These are phyloP conservation scores for Daldinia eschscholtzii DNA, from an alignment of 2,329 filamentous ascomycete genomes.

Conservation along the genomic window DNA sequence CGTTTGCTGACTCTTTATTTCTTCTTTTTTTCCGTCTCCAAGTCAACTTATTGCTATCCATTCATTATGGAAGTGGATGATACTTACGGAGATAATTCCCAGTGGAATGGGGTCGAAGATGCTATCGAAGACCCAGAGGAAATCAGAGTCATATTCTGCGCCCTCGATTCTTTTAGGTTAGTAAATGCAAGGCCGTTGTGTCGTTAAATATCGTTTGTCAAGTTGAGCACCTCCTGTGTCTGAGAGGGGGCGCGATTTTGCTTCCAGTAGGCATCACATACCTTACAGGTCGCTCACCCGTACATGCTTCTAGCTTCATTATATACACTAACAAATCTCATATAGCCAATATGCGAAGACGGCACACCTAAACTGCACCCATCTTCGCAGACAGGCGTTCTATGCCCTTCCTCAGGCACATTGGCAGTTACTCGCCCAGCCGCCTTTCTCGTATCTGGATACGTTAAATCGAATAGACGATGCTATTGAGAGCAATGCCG, in stretches of 20 bases:
- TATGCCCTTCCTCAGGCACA: conserved; percentile 89
- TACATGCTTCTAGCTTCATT: conserved; percentile 13
- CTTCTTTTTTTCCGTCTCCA: conserved; percentile 4
- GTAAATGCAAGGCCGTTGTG: conserved; percentile 52
- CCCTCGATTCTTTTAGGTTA: conserved; percentile 91
- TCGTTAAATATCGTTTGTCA: conserved; percentile 5
- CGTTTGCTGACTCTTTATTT: conserved; percentile 5
- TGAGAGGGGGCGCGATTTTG: conserved; percentile 34
- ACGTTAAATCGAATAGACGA: conserved; percentile 84
- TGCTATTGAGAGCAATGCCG: conserved; percentile 89
- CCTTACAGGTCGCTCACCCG: conserved; percentile 21
- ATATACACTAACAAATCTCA: conserved; percentile 34
- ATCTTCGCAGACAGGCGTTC: conserved; percentile 90
- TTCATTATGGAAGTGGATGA: conserved; percentile 31
- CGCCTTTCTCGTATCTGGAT: conserved; percentile 86
- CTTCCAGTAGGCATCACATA: conserved; percentile 29
- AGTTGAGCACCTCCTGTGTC: conserved; percentile 22
- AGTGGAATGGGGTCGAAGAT: conserved; percentile 74
- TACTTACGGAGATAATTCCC: conserved; percentile 52
- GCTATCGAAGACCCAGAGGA: conserved; percentile 83
- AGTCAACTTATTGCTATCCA: conserved; percentile 8
- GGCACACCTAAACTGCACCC: conserved; percentile 91
- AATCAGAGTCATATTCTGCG: conserved; percentile 80
- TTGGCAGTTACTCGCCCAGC: conserved; percentile 83
- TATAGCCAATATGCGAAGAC: conserved; percentile 84